Percentiles rank a stretch among this genome's conserved stretches.
Conservation (phyloP, 2,329 filamentous ascomycete species). For the Ophiostoma novo-ulmi region DNA sequence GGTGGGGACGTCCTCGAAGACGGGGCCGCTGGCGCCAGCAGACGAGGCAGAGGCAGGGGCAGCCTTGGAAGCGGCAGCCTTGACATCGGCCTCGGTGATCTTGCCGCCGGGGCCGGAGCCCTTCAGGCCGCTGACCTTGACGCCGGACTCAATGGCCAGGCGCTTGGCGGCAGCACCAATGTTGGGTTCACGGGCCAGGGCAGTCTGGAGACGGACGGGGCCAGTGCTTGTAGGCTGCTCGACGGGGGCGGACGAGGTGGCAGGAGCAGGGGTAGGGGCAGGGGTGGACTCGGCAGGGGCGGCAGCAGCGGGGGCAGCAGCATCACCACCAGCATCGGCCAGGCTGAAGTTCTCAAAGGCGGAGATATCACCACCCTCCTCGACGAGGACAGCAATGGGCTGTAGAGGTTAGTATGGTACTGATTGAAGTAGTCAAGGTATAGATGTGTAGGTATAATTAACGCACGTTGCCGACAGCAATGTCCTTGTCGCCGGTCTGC, state of each 20-base stretch:
- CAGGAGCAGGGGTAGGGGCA: slow-evolving; percentile 36
- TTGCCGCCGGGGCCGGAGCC: slow-evolving; percentile 79
- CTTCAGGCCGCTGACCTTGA: slow-evolving; percentile 66
- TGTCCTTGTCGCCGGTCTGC: slow-evolving; percentile 88
- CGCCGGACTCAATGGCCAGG: slow-evolving; percentile 77
- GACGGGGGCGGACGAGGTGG: slow-evolving; percentile 50
- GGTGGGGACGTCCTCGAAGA: slow-evolving; percentile 78
- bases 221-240: slow-evolving; percentile 69
- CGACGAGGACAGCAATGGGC: slow-evolving; percentile 94
- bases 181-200: slow-evolving; percentile 75
- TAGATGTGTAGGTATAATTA: not conserved
- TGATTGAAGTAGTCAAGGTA: not conserved
- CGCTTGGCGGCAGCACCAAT: slow-evolving; percentile 69
- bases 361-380: slow-evolving; percentile 80
- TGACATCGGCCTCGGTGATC: slow-evolving; percentile 87
- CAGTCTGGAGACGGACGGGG: slow-evolving; percentile 71
- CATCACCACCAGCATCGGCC: slow-evolving; percentile 83
- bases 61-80: slow-evolving; percentile 61
- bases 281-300: slow-evolving; percentile 56
- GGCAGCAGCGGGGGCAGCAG: slow-evolving; percentile 59
- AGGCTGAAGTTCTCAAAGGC: slow-evolving; percentile 86
- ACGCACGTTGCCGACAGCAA: slow-evolving; percentile 89
- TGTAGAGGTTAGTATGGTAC: slow-evolving; percentile 36
- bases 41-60: slow-evolving; percentile 45
- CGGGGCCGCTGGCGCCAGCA: slow-evolving; percentile 50